A percentile compares a stretch with the other conserved stretches of the same genome.
These are phyloP conservation scores for Hirsutella minnesotensis DNA, from an alignment of 2,329 filamentous ascomycete genomes.

Conservation along the genomic window DNA sequence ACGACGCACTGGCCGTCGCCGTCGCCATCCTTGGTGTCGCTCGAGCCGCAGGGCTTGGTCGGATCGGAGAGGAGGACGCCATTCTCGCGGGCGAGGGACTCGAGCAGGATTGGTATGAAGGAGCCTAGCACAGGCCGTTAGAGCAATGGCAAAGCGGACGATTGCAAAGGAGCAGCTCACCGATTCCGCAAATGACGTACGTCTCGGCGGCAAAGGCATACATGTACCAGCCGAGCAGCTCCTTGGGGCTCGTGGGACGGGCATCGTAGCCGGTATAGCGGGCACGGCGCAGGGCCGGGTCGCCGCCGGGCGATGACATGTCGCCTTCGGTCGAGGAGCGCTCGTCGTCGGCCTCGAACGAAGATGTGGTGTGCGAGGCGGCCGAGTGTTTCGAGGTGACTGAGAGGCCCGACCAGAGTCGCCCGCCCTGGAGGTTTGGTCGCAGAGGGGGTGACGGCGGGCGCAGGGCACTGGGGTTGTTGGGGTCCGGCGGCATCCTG, in stretches of 20 bases:
- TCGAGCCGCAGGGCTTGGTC: conserved; percentile 60
- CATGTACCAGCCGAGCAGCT: conserved; percentile 88
- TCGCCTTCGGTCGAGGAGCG: conserved; percentile 31
- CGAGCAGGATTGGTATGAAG: conserved; percentile 91
- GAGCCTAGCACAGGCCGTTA: conserved; percentile 48
- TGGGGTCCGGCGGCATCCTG: conserved; percentile 6
- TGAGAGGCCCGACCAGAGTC: conserved; percentile 37
- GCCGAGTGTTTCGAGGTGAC: conserved; percentile 43
- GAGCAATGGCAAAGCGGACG: conserved; percentile 4
- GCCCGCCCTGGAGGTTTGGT: conserved; percentile 26
- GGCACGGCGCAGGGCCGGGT: conserved; percentile 13
- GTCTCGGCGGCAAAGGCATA: conserved; percentile 96
- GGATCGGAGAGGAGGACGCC: conserved; percentile 75
- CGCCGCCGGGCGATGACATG: background rate
- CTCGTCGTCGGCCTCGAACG: conserved; percentile 61
- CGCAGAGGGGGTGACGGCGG: conserved; percentile 15
- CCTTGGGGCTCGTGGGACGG: conserved; percentile 74
- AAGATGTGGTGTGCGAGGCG: conserved; percentile 44
- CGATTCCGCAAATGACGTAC: conserved; percentile 73
- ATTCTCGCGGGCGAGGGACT: conserved; percentile 85
- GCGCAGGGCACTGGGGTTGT: background rate
- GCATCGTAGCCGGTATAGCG: conserved; percentile 77
- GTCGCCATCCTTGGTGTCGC: conserved; percentile 41
- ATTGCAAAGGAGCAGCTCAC: conserved; percentile 34
- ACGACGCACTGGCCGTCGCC: conserved; percentile 66